A percentile compares a stretch with the other conserved stretches of the same genome.
Evolutionary conservation across 805 yeast species (phyloP).

Genomic region (Kuraishia hungarica): DNA sequence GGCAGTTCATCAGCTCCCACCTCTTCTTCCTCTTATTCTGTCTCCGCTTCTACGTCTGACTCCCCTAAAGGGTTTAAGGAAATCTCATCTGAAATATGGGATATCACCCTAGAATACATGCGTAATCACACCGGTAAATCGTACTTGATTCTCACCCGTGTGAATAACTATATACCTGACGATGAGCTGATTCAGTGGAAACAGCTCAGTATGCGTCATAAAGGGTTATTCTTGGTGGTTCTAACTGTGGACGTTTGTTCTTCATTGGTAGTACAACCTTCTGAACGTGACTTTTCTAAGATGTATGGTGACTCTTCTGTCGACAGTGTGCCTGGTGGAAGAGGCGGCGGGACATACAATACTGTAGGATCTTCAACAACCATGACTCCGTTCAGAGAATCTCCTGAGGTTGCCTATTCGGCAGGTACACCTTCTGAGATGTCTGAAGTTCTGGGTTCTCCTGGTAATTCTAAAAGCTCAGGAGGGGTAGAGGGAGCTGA

Average conservation of each 20-base stretch:
- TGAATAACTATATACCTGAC: conserved; percentile 70
- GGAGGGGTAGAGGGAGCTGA: neutral
- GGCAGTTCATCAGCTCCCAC: conserved; percentile 1
- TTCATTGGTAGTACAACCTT: conserved; percentile 22
- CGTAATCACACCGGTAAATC: conserved; percentile 40
- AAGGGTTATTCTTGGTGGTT: conserved; percentile 55
- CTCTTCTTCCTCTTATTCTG: neutral
- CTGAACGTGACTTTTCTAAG: neutral
- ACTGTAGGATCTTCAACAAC: conserved; percentile 16
- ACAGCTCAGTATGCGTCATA: conserved; percentile 49
- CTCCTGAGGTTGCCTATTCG: conserved; percentile 6
- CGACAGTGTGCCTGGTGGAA: conserved; percentile 4
- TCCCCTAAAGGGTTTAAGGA: conserved; percentile 31
- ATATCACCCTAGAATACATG: conserved; percentile 39
- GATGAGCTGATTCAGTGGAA: conserved; percentile 80
- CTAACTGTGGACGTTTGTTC: conserved; percentile 53
- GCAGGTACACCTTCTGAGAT: conserved; percentile 4
- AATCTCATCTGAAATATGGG: conserved; percentile 63
- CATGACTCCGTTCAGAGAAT: conserved; percentile 5
- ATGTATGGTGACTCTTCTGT: neutral
- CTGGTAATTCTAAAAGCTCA: conserved; percentile 1
- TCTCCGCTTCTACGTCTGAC: neutral
- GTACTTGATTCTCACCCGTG: conserved; percentile 58
- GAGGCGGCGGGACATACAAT: conserved; percentile 1
- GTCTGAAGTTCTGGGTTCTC: conserved; percentile 2